phyloP scores from a whole-genome alignment of 768 basidiomycete species.

The Kwoniella sp. region DNA sequence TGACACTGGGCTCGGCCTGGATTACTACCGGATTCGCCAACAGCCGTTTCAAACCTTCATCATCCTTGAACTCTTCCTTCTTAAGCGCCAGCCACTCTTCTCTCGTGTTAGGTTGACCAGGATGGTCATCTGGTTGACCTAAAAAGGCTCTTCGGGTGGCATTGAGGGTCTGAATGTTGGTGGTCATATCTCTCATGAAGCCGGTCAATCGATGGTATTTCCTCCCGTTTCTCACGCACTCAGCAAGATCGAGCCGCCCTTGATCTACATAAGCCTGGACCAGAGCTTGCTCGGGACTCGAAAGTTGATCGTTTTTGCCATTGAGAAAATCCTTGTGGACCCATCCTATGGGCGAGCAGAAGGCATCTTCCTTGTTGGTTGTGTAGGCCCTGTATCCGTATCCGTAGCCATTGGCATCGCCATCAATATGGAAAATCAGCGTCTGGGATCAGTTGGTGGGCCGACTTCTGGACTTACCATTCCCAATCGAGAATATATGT shows the following conservation, averaged over 20 bases:
- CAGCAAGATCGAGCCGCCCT: constrained; percentile 2
- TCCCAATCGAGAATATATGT: constrained; percentile 53
- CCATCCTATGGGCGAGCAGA: constrained; percentile 4
- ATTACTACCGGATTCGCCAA: background rate
- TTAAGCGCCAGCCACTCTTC: constrained; percentile 5
- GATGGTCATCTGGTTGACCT: background rate
- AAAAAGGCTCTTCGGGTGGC: constrained; percentile 5
- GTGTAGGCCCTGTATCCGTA: constrained; percentile 15
- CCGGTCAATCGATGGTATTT: constrained; percentile 10
- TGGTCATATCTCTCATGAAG: background rate
- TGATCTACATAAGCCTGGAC: background rate
- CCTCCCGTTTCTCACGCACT: background rate
- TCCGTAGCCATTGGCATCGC: too few species aligned
- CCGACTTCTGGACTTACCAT: too few species aligned
- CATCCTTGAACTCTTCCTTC: constrained; percentile 10
- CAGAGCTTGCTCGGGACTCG: background rate
- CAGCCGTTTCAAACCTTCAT: constrained; percentile 1
- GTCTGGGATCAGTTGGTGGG: too few species aligned
- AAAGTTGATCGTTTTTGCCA: constrained; percentile 9
- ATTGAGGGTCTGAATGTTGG: background rate
- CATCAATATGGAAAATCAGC: too few species aligned
- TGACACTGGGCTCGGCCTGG: constrained; percentile 24
- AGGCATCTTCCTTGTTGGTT: constrained; percentile 19
- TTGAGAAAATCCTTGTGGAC: background rate
- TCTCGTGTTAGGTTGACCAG: constrained; percentile 1